Evolutionary conservation across 139 green algal genomes (phyloP), one percentile per base, ranked within the genome.

Genomic region (Prasinococcaceae sp.): DNA sequence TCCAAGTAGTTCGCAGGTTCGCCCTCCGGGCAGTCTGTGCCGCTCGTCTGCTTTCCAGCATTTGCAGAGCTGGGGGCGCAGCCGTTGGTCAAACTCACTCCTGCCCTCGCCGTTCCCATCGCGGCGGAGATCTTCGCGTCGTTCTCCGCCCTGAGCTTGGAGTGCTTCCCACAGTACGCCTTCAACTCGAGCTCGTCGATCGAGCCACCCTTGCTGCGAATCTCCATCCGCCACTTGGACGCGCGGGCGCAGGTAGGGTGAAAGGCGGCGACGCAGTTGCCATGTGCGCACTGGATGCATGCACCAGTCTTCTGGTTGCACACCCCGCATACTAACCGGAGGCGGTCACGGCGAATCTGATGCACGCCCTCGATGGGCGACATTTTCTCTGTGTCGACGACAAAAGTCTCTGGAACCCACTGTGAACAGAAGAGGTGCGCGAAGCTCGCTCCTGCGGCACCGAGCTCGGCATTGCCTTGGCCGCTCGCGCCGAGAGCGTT

Each of bases 351-450:
- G 22, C 3, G 22, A 25, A 73, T 55, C 10, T 20, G 30, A 10
- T 36, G 22, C 19, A 73, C 22, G 47, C 69, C 69, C 23, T 47
- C 23, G 29, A 74, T 45, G 3, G 62, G 52, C 52, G 69, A 54
- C 64, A 70, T 73, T 19, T 14, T 27, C 30, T 69, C 53, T 10
- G 56, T 42, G 30, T 68, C 39, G 16, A 47, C 47, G 30, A 74
- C 60, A 29, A 53, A 74, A 20, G 65, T 74, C 30, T 74, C 65
- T 14, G 65, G 65, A n/a, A 74, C 53, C 65, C 65, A 74, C 47
- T 73, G 52, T 25, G 32, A 49, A 33, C 64, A 73, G 52, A 73
- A 73, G 14, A 64, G 46, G 41, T 73, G 64, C 40, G 58, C 58
- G 10, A 26, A 62, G 10, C 44, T n/a, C 29, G 14, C 27, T 17